Base-by-base conservation (phyloP, 768 basidiomycete genomes). In the Pleurotus salmoneostramineus region DNA sequence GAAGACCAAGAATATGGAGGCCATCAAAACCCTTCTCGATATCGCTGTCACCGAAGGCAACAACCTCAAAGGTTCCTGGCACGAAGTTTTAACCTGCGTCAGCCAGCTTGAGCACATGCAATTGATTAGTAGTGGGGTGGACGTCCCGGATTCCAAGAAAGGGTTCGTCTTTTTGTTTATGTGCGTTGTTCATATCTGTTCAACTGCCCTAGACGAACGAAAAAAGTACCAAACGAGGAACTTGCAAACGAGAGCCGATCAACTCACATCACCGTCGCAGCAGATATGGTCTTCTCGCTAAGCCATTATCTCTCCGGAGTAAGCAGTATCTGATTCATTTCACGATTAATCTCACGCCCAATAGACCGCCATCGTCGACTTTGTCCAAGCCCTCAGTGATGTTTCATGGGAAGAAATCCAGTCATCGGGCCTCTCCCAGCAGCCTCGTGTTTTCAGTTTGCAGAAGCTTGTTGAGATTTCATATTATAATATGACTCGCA, bases 401-500 rank as follows among this genome's bases (percentile, higher is more conserved):
- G 91, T 99, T 37, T 99, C 97, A 40, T 98, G 96, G 96, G 94
- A 98, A 70, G 97, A 99, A 73, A 99, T 99, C 37, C 94, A 97
- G 70, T 95, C 95, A 0, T 98, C 97, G 0, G 95, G 95, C 14
- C 74, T 94, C 32, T 96, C 96, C 3, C 89, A 95, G 60, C 90
- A 94, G 68, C 96, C 97, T 1, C 86, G 97, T 27, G 77, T 98
- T 57, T 99, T 98, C 80, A 96, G 95, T 71, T 74, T 99, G 57
- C 95, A 98, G 72, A 99, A 98, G 73, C 79, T 99, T 36, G 96
- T 98, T 42, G 97, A 99, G 68, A 98, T 99, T 56, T 97, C 95
- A 6, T 99, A 99, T 71, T 99, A 99, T 75, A 99, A 99, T 73
- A 99, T 99, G 97, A 88, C 79, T 61, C 89, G 97, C 49, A 98